These are phyloP conservation scores for Recurvomyces mirabilis DNA, from an alignment of 495 filamentous ascomycete species.

Conservation along the genomic window DNA sequence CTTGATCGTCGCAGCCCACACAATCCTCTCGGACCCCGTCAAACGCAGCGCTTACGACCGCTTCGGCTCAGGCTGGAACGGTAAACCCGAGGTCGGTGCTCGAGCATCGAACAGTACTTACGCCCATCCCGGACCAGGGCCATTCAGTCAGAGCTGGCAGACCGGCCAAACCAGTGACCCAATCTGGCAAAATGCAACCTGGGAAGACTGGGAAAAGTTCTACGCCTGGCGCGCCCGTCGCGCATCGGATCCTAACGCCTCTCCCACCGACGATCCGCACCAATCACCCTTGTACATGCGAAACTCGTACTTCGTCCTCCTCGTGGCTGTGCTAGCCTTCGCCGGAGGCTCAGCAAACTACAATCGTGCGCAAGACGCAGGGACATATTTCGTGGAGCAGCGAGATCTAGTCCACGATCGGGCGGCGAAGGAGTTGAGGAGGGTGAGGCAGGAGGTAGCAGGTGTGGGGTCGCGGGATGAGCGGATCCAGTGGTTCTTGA, in stretches of 20 bases:
- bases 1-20: constrained; percentile 73
- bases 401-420: constrained; percentile 50
- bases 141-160: constrained; percentile 18
- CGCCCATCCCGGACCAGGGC: constrained; percentile 15
- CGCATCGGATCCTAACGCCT: background rate
- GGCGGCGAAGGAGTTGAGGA: constrained; percentile 49
- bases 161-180: constrained; percentile 25
- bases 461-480: constrained; percentile 41
- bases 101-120: constrained; percentile 29
- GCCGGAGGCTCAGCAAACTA: constrained; percentile 59
- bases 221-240: constrained; percentile 31
- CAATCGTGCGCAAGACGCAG: constrained; percentile 49
- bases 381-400: constrained; percentile 47
- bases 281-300: constrained; percentile 56
- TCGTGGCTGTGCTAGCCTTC: constrained; percentile 54
- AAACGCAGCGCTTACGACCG: constrained; percentile 73
- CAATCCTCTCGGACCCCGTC: constrained; percentile 73
- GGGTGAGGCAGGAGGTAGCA: constrained; percentile 41
- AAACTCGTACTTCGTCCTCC: constrained; percentile 59
- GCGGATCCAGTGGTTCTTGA: constrained; percentile 61
- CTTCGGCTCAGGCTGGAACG: constrained; percentile 69
- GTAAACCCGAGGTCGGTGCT: constrained; percentile 31
- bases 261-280: background rate
- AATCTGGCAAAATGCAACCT: constrained; percentile 76
- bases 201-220: constrained; percentile 98